Evolutionary conservation across 371 early-diverging fungal genomes (phyloP).

Genomic region (Mucor velutinosus): DNA sequence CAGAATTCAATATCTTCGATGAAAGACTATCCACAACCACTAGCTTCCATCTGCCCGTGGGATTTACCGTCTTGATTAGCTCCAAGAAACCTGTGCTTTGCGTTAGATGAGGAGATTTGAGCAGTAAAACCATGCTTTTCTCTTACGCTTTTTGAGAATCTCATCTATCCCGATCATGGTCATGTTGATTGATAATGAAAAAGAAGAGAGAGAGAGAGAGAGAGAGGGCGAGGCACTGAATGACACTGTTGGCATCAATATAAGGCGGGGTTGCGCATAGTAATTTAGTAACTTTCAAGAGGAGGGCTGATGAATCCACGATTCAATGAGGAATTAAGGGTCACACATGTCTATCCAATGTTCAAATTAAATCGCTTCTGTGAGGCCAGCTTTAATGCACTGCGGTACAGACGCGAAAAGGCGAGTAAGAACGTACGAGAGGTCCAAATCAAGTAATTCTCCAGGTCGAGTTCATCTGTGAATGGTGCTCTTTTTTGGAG

Average conservation of each 20-base stretch:
- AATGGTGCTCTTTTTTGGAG: background rate
- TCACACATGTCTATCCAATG: background rate
- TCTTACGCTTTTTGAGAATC: conserved; percentile 39
- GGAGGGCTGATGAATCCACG: background rate
- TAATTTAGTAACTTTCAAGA: background rate
- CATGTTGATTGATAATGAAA: background rate
- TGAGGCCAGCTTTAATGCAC: background rate
- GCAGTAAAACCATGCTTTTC: background rate
- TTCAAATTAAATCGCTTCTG: background rate
- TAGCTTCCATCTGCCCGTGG: conserved; percentile 83
- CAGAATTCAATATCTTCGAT: conserved; percentile 81
- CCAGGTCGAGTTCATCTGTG: background rate
- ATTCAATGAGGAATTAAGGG: background rate
- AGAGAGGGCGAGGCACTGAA: background rate
- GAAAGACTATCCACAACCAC: conserved; percentile 89
- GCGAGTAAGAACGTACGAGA: background rate
- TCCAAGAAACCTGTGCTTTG: conserved; percentile 63
- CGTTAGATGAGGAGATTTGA: background rate
- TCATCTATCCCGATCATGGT: conserved; percentile 50
- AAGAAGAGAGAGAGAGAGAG: too few species aligned
- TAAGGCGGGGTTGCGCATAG: background rate
- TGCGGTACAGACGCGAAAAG: background rate
- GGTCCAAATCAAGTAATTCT: background rate
- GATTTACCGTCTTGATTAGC: conserved; percentile 69
- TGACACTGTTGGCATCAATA: background rate